Evolutionary conservation across 176 grass and related monocot species (phyloP), one percentile per base, ranked within the genome.

Genomic region (Aegilops longissima): DNA sequence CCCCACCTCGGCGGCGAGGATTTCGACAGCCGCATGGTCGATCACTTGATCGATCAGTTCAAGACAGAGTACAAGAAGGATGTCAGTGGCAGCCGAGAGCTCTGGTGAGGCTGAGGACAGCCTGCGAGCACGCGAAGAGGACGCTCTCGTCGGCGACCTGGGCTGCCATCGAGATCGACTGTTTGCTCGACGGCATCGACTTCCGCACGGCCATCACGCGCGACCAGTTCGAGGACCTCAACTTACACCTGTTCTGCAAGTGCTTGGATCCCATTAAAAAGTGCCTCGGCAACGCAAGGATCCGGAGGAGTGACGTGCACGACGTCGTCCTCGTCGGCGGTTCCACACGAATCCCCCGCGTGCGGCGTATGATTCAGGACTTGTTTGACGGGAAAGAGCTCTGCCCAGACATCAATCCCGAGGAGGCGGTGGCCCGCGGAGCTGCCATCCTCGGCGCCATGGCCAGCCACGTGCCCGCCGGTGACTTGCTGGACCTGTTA

Each of bases 191-290:
- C 9, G 85, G 78, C 25, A 42, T 73, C 67, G 88, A 93, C 56
- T 90, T 93, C 33, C 82, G 52, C 68, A 20, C 82, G 1, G 66
- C 33, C 29, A 88, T 93, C 18, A 90, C 58, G 3, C 89, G 81
- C 12, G 74, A 87, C 7, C 49, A 76, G 18, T 91, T 94, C 25
- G 92, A 91, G 44, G 86, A 87, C 35, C 86, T 94, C 44, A 86
- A 80, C 83, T 70, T 84, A 66, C 89, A 94, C 61, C 79, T 94
- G 4, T 91, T 94, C 73, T 52, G 16, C 40, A 88, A 61, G 73
- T 93, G 92, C 66, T 80, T 86, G 82, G 33, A 13, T 3, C 92
- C 87, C 5, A 59, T 86, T 3, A 81, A 73, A 51, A 93, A 80
- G 61, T 93, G 86, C 52, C 56, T 89, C 16, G 4, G 17, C 29